Base-by-base conservation (phyloP, 768 basidiomycete genomes). In the Suillus subluteus region DNA sequence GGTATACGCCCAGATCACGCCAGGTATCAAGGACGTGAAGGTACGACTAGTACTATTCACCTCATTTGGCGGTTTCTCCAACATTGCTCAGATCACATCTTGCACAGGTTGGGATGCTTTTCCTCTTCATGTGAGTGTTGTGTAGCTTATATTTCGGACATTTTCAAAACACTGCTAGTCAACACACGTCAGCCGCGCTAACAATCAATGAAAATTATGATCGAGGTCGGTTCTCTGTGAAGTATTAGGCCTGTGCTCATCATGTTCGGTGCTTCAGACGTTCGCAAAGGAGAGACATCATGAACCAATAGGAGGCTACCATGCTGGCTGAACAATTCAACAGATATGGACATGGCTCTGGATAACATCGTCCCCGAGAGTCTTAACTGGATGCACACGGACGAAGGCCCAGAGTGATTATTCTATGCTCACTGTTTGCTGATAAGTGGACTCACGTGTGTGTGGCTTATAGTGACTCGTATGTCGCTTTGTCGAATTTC, bases 291-390 rank as follows among this genome's bases (percentile, higher is more conserved):
- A 82, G 66, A 48, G 66, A 67, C 61, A 64, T 56, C n/a, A 55
- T 62, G 62, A 37, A 61, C 37, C 6, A 32, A 43, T 37, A 58
- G 32, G 48, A 64, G n/a, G 32, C 44, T 62, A 41, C 50, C 58
- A 18, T 52, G 76, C 71, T 77, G 82, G 55, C 73, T 79, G 59
- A 80, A 75, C 75, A 77, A 77, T 78, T 40, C 50, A 35, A 66
- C 67, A 92, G 96, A 98, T 74, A 96, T 98, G 95, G 89, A 94
- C 72, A 97, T 96, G 94, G 93, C 94, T 5, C 80, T 98, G 23
- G 96, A 98, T 78, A 84, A 79, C 38, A 88, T 98, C 66, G 94
- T 98, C 0, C 96, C 96, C 0, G 95, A 98, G 74, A 83, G 75
- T 16, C 80, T 96, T 16, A 78, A 86, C 62, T 97, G 95, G 95